These are phyloP conservation scores for Acanthamoeba triangularis DNA, from an alignment of 208 protist genomes.

Conservation along the genomic window DNA sequence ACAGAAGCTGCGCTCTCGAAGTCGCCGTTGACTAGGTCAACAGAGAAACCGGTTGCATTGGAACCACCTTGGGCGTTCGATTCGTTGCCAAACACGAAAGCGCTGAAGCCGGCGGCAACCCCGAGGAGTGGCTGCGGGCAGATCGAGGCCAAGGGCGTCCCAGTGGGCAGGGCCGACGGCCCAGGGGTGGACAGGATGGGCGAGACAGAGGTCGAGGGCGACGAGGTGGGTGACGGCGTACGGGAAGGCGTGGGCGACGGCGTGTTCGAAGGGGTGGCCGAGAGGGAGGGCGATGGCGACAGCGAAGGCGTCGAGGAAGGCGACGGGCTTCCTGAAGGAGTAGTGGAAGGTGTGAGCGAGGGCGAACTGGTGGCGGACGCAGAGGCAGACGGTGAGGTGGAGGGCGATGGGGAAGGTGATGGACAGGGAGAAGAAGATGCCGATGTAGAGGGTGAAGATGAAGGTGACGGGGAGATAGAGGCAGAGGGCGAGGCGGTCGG, in stretches of 20 bases:
- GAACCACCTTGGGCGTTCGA: neutral
- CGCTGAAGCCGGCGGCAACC: neutral
- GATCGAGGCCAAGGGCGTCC: neutral
- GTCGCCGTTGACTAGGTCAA: constrained; percentile 19
- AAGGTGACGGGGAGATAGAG: neutral
- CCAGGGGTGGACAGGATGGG: neutral
- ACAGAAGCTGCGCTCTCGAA: neutral
- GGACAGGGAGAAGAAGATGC: neutral
- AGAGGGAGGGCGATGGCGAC: neutral
- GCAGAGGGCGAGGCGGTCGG: neutral
- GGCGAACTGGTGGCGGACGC: neutral
- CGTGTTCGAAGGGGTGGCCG: neutral
- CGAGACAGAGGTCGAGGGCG: neutral
- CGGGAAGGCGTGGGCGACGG: neutral
- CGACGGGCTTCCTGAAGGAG: neutral
- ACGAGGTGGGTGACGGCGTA: neutral
- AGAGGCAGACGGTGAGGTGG: neutral
- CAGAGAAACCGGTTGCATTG: neutral
- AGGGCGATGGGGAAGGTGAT: neutral
- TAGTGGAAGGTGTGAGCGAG: neutral
- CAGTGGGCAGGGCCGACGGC: neutral
- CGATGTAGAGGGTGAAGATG: neutral
- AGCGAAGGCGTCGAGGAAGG: neutral
- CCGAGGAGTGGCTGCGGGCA: neutral
- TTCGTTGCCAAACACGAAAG: neutral